phyloP scores from a whole-genome alignment of 345 rosid species.

The Gynandropsis gynandra region DNA sequence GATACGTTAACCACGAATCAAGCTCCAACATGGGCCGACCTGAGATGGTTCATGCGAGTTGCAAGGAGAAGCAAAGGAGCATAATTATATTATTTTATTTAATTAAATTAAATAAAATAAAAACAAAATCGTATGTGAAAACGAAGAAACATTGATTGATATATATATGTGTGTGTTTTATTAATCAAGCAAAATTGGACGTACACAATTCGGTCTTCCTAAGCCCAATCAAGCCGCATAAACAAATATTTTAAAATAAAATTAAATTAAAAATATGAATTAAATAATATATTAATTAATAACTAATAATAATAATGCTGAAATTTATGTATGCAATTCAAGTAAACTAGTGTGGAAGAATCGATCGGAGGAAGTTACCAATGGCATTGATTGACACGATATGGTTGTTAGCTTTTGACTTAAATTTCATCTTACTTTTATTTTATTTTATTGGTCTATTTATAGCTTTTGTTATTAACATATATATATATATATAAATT shows the following conservation, averaged over 20 bases:
- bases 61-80: not conserved
- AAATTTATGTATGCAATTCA: not conserved
- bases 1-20: too few relatives aligned
- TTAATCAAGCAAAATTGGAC: not conserved
- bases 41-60: not conserved
- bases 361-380: not conserved
- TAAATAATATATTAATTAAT: not conserved
- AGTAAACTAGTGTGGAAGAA: not conserved
- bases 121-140: too few relatives aligned
- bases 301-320: not conserved
- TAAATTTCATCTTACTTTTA: constrained; percentile 5
- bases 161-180: too few relatives aligned
- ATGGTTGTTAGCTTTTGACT: constrained; percentile 18
- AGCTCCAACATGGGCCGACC: too few relatives aligned
- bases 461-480: not conserved
- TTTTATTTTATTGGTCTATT: not conserved
- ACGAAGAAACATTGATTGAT: not conserved
- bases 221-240: too few relatives aligned
- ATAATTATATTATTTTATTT: not conserved
- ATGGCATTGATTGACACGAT: constrained; percentile 9
- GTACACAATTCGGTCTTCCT: too few relatives aligned
- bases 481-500: too few relatives aligned
- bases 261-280: too few relatives aligned
- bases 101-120: not conserved
- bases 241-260: too few relatives aligned